phyloP scores from a whole-genome alignment of 2,329 filamentous ascomycete genomes.

The Sphaerulina populicola region DNA sequence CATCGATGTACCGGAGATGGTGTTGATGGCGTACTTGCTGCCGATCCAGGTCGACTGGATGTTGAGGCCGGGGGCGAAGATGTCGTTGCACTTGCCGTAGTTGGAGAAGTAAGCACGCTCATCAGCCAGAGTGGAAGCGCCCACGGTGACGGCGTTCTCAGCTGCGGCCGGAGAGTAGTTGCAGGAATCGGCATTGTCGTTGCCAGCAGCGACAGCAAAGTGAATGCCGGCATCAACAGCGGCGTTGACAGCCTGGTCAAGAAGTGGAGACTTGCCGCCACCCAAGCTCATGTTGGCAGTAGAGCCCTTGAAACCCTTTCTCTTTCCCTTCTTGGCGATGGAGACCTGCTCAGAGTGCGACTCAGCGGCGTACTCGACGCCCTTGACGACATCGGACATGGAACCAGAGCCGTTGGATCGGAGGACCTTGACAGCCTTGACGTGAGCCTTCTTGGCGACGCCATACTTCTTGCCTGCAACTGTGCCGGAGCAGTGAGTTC shows the following conservation, averaged over 20 bases:
- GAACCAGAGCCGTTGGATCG: slow-evolving; percentile 93
- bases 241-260: slow-evolving; percentile 88
- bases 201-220: slow-evolving; percentile 96
- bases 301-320: slow-evolving; percentile 95
- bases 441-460: slow-evolving; percentile 96
- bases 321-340: slow-evolving; percentile 75
- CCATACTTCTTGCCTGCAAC: slow-evolving; percentile 98
- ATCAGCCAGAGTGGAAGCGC: slow-evolving; percentile 85
- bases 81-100: slow-evolving; percentile 98
- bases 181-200: slow-evolving; percentile 96
- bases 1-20: slow-evolving; percentile 99
- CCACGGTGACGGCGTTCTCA: slow-evolving; percentile 85
- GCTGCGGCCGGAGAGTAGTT: slow-evolving; percentile 97
- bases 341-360: slow-evolving; percentile 68
- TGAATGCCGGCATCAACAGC: slow-evolving; percentile 86
- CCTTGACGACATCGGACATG: slow-evolving; percentile 98
- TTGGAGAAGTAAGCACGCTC: slow-evolving; percentile 99
- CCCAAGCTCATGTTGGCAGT: slow-evolving; percentile 99
- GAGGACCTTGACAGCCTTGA: slow-evolving; percentile 97
- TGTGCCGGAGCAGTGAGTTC: slow-evolving; percentile 97
- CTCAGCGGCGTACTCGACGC: slow-evolving; percentile 87
- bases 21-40: slow-evolving; percentile 92
- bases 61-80: slow-evolving; percentile 86
- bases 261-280: slow-evolving; percentile 87
- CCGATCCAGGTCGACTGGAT: slow-evolving; percentile 98